These are phyloP conservation scores for Nicotiana tabacum DNA, from an alignment of 257 asterid genomes.

Conservation along the genomic window DNA sequence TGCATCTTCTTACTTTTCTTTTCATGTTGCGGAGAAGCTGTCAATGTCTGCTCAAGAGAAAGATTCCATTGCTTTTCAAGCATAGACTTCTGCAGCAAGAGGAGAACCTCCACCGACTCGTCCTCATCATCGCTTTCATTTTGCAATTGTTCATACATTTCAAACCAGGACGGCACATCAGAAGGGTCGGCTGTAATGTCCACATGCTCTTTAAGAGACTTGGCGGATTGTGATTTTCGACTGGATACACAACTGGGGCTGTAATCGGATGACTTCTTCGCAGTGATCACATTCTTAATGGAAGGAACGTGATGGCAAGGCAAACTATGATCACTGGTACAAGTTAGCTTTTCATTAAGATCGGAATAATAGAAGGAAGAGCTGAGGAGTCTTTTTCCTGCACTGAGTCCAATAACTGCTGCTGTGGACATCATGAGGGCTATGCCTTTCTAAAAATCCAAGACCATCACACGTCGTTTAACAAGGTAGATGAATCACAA, in stretches of 20 bases:
- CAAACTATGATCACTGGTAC: conserved; percentile 19
- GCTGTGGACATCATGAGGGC: conserved; percentile 62
- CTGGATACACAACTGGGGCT: conserved; percentile 26
- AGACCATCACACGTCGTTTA: conserved; percentile 31
- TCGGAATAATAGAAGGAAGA: conserved; percentile 57
- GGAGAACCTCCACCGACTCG: conserved; percentile 55
- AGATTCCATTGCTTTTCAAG: conserved; percentile 95
- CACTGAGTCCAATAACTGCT: conserved; percentile 67
- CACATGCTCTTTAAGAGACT: conserved; percentile 49
- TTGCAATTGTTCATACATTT: conserved; percentile 15
- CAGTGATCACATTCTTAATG: conserved; percentile 29
- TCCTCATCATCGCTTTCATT: conserved; percentile 33
- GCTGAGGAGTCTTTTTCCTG: conserved; percentile 63
- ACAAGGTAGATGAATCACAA: conserved; percentile 19
- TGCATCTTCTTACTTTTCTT: conserved; percentile 27
- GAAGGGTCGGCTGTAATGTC: conserved; percentile 34
- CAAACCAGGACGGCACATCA: conserved; percentile 29
- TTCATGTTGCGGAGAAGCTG: conserved; percentile 13
- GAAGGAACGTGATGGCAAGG: conserved; percentile 30
- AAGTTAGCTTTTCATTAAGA: conserved; percentile 49
- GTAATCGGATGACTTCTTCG: conserved; percentile 35
- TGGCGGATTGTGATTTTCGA: conserved; percentile 33
- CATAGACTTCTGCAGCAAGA: conserved; percentile 78
- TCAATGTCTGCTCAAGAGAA: conserved; percentile 24
- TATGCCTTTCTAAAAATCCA: conserved; percentile 4